Conservation (phyloP, 257 asterid genomes). For the Solanum sejunctum region DNA sequence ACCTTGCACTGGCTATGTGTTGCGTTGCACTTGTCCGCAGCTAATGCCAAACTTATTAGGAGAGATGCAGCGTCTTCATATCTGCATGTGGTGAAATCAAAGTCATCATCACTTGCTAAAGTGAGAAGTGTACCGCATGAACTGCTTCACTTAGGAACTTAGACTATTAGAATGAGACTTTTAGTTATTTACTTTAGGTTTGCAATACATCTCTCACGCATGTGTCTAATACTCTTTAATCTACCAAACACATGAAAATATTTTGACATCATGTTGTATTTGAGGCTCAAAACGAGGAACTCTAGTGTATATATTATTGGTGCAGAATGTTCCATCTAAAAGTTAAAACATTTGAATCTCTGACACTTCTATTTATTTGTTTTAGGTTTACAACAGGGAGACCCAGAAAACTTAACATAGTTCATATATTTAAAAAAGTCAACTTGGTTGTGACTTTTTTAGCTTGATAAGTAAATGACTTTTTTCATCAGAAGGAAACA, state of each 20-base stretch:
- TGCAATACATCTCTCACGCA: neutral
- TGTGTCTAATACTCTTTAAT: neutral
- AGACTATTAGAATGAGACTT: neutral
- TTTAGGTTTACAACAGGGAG: neutral
- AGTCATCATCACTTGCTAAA: neutral
- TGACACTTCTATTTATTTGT: neutral
- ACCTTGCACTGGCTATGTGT: conserved; percentile 98
- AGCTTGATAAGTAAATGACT: neutral
- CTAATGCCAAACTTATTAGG: conserved; percentile 58
- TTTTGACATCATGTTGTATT: neutral
- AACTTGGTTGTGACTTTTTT: neutral
- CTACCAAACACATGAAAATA: neutral
- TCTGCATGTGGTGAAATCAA: conserved; percentile 34
- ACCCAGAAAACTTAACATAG: neutral
- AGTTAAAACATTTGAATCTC: neutral
- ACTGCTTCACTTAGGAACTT: neutral
- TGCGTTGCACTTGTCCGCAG: conserved; percentile 86
- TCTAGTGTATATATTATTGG: neutral
- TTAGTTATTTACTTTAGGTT: neutral
- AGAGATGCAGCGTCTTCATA: conserved; percentile 77
- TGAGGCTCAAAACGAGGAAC: neutral
- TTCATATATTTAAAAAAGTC: neutral
- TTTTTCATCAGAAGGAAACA: neutral
- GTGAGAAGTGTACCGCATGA: neutral
- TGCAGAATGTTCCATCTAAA: neutral